phyloP scores from a whole-genome alignment of 2,329 filamentous ascomycete species.

The Diaporthe sp. region DNA sequence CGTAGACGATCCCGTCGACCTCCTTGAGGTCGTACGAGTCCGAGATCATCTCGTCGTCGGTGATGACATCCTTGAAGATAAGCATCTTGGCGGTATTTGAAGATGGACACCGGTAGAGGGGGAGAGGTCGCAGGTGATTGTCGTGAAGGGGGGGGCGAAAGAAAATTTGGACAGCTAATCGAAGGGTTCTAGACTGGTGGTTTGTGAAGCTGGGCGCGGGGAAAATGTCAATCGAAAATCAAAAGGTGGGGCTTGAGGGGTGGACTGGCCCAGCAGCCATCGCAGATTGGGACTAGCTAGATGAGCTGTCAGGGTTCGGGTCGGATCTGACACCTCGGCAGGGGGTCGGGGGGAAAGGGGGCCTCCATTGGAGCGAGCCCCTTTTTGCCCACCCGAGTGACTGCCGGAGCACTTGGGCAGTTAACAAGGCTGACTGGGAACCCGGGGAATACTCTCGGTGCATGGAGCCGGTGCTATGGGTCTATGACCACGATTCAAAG shows the following conservation, averaged over 20 bases:
- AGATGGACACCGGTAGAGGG: constrained; percentile 35
- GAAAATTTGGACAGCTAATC: constrained; percentile 35
- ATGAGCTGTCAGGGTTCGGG: constrained; percentile 12
- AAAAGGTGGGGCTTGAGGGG: constrained; percentile 31
- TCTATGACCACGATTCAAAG: neutral
- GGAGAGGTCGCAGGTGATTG: constrained; percentile 25
- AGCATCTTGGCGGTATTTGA: constrained; percentile 73
- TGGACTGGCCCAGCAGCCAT: constrained; percentile 21
- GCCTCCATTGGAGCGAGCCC: neutral
- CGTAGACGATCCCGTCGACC: constrained; percentile 84
- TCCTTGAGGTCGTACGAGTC: constrained; percentile 91
- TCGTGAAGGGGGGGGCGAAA: constrained; percentile 28
- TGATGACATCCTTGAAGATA: constrained; percentile 86
- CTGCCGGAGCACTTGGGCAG: neutral
- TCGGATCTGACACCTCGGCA: neutral
- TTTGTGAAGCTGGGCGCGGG: constrained; percentile 38
- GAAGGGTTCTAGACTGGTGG: constrained; percentile 31
- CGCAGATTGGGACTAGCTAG: constrained; percentile 30
- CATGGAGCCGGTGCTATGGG: neutral
- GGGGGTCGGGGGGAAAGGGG: neutral
- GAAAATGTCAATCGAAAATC: constrained; percentile 40
- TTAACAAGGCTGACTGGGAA: neutral
- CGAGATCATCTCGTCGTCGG: constrained; percentile 95
- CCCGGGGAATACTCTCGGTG: constrained; percentile 2
- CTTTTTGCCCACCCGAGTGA: neutral